A percentile compares a stretch with the other conserved stretches of the same genome.
phyloP scores from a whole-genome alignment of 2,329 filamentous ascomycete genomes.

The Raffaelea arxii region DNA sequence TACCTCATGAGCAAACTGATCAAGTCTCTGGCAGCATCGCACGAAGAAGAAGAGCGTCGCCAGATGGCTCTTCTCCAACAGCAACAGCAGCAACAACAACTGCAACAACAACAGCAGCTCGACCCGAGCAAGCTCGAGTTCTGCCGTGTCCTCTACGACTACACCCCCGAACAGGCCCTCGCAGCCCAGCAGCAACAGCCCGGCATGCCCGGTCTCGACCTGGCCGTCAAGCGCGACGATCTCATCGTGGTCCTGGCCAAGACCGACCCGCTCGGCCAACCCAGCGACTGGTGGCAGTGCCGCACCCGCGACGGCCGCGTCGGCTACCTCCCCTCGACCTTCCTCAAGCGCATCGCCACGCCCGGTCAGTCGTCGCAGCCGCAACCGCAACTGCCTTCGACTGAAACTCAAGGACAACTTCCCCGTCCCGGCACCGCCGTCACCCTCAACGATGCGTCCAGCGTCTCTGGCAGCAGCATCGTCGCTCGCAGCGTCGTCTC shows the following conservation, averaged over 20 bases:
- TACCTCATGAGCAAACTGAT: constrained; percentile 98
- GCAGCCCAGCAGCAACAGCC: constrained; percentile 38
- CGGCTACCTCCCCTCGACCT: constrained; percentile 85
- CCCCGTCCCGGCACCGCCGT: constrained; percentile 19
- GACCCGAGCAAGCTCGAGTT: constrained; percentile 93
- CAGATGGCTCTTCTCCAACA: constrained; percentile 38
- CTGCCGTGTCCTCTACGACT: constrained; percentile 91
- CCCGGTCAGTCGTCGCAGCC: constrained; percentile 22
- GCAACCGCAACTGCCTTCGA: not conserved
- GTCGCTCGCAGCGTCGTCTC: constrained; percentile 8
- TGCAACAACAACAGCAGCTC: constrained; percentile 35
- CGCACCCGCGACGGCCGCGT: constrained; percentile 80
- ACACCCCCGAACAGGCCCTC: constrained; percentile 51
- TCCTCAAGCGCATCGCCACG: constrained; percentile 64
- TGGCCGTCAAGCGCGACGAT: constrained; percentile 89
- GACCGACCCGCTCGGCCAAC: constrained; percentile 81
- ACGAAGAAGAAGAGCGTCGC: constrained; percentile 70
- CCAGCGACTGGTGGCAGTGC: constrained; percentile 96
- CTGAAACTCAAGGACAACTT: too few species aligned
- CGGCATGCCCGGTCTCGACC: constrained; percentile 62
- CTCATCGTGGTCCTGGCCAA: constrained; percentile 91
- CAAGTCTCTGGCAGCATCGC: constrained; percentile 67
- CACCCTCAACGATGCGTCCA: constrained; percentile 41
- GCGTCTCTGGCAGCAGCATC: constrained; percentile 18
- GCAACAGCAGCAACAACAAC: constrained; percentile 39